phyloP scores from a whole-genome alignment of 495 filamentous ascomycete genomes.

The Neurospora hispaniola region DNA sequence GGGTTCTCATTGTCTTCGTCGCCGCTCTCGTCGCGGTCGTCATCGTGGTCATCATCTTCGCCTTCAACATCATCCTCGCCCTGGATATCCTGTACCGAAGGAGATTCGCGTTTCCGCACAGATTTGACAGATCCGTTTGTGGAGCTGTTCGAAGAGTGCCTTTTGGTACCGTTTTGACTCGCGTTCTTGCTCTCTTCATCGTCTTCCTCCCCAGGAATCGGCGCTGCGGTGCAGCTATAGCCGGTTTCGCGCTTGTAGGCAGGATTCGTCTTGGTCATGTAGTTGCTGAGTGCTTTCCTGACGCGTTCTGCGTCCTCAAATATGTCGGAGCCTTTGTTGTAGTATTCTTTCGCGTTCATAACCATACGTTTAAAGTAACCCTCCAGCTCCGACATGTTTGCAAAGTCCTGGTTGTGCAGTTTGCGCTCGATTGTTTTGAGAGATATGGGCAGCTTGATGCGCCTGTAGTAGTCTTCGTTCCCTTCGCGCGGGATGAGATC shows the following conservation, averaged over 20 bases:
- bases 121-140: not conserved
- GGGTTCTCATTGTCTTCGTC: slow-evolving; percentile 22
- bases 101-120: slow-evolving; percentile 11
- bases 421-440: slow-evolving; percentile 65
- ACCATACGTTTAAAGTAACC: slow-evolving; percentile 70
- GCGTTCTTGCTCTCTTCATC: slow-evolving; percentile 17
- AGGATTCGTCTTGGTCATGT: slow-evolving; percentile 66
- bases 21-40: slow-evolving; percentile 24
- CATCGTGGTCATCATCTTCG: slow-evolving; percentile 16
- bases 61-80: slow-evolving; percentile 19
- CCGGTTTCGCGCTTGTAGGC: slow-evolving; percentile 47
- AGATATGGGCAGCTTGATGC: slow-evolving; percentile 63
- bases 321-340: slow-evolving; percentile 50
- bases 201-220: slow-evolving; percentile 31
- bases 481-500: slow-evolving; percentile 50
- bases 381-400: slow-evolving; percentile 51
- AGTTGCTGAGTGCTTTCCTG: slow-evolving; percentile 62
- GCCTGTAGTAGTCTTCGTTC: slow-evolving; percentile 62
- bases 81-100: slow-evolving; percentile 8
- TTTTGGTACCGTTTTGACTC: not conserved
- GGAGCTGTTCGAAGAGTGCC: not conserved
- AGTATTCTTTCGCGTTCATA: slow-evolving; percentile 63
- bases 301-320: slow-evolving; percentile 68
- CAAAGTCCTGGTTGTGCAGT: slow-evolving; percentile 51
- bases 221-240: slow-evolving; percentile 54